Conservation (phyloP, 1,284 basidiomycete species). For the Papiliotrema flavescens region DNA sequence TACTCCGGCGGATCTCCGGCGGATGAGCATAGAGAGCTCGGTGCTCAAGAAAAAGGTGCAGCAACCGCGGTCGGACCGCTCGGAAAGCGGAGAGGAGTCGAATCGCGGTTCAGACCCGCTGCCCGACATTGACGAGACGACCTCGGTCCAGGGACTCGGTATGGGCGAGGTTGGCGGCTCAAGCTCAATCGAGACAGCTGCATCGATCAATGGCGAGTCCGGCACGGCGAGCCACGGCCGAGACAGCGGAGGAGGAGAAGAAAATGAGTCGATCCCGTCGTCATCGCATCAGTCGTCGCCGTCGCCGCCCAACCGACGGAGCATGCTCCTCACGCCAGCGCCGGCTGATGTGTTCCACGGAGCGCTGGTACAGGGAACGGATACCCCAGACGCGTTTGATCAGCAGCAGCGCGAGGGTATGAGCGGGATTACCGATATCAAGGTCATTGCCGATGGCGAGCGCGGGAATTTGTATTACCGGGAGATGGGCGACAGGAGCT, state of each 20-base stretch:
- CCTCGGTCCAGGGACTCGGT: not conserved
- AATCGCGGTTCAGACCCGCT: constrained; percentile 13
- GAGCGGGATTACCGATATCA: constrained; percentile 1
- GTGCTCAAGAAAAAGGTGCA: constrained; percentile 36
- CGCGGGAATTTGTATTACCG: constrained; percentile 13
- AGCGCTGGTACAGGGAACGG: not conserved
- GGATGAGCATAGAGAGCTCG: constrained; percentile 31
- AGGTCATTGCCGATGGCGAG: constrained; percentile 6
- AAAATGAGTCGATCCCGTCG: not conserved
- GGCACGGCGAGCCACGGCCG: not conserved
- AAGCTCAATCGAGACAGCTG: not conserved
- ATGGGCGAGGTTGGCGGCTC: constrained; percentile 2
- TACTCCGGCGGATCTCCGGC: constrained; percentile 24
- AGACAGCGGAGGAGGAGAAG: not conserved
- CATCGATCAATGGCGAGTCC: not conserved
- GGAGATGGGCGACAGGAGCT: not conserved
- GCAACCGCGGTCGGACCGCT: not conserved
- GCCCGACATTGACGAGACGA: constrained; percentile 5
- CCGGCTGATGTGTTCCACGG: constrained; percentile 1
- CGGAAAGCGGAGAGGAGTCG: constrained; percentile 6
- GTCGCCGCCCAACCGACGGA: constrained; percentile 2
- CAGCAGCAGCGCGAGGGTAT: too few species aligned
- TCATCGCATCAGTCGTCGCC: constrained; percentile 2
- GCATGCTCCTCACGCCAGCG: constrained; percentile 5
- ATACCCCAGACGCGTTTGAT: not conserved